These are phyloP conservation scores for Quercus tomentella DNA, from an alignment of 331 rosid species.

Conservation along the genomic window DNA sequence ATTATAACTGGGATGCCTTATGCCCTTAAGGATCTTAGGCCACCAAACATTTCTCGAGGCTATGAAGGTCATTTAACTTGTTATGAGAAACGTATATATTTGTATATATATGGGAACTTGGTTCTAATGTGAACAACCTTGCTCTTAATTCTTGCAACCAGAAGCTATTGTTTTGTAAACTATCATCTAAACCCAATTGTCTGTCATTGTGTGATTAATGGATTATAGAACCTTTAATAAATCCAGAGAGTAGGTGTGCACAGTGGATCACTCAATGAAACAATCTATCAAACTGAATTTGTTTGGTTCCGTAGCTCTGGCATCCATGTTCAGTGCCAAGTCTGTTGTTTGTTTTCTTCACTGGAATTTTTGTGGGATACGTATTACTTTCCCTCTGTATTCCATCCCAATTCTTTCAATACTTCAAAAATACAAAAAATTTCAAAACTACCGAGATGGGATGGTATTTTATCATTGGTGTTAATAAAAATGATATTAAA, in stretches of 20 bases:
- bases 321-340: conserved; percentile 34
- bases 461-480: no score
- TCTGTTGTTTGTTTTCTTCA: not conserved
- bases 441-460: no score
- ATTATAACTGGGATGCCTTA: not conserved
- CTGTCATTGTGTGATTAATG: not conserved
- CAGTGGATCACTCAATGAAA: not conserved
- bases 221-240: not conserved
- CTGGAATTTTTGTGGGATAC: conserved; percentile 14
- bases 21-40: conserved; percentile 6
- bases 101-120: not conserved
- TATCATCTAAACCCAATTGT: not conserved
- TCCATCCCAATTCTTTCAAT: not conserved
- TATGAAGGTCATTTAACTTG: conserved; percentile 11
- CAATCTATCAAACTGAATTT: conserved; percentile 23
- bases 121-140: not conserved
- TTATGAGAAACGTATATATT: conserved; percentile 6
- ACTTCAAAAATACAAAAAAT: no score
- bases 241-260: not conserved
- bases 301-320: conserved; percentile 34
- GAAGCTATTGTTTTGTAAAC: not conserved
- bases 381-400: not conserved
- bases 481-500: no score
- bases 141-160: not conserved
- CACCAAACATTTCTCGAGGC: conserved; percentile 8